Evolutionary conservation across 1,284 basidiomycete species (phyloP).

Genomic region (Ustilago esculenta): DNA sequence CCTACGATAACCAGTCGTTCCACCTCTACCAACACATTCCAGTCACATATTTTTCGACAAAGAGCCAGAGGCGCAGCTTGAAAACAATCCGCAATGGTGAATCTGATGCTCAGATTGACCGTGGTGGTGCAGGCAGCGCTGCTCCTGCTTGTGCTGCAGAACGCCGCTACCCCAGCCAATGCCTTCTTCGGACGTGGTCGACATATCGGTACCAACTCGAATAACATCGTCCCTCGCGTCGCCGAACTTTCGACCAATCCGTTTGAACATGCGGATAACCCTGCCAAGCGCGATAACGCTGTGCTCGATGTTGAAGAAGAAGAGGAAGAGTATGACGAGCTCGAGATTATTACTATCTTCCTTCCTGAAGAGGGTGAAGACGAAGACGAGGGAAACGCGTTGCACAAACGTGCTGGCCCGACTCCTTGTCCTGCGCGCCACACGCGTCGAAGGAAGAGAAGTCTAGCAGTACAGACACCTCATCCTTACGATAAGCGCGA

Average conservation of each 20-base stretch:
- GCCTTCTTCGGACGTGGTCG: slow-evolving; percentile 20
- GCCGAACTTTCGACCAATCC: background rate
- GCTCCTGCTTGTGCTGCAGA: slow-evolving; percentile 27
- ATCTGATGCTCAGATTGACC: slow-evolving; percentile 20
- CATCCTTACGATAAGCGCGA: slow-evolving; percentile 23
- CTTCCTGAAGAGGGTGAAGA: slow-evolving; percentile 18
- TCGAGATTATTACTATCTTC: slow-evolving; percentile 47
- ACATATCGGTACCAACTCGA: background rate
- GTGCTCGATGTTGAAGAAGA: slow-evolving; percentile 1
- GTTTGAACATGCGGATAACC: slow-evolving; percentile 21
- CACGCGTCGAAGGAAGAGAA: slow-evolving; percentile 20
- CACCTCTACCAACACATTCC: background rate
- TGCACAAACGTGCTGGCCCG: slow-evolving; percentile 29
- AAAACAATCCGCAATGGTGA: slow-evolving; percentile 19
- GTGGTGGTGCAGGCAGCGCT: slow-evolving; percentile 33
- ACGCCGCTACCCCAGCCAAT: slow-evolving; percentile 14
- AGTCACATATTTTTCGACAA: background rate
- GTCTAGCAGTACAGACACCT: slow-evolving; percentile 13
- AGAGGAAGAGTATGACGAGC: slow-evolving; percentile 34
- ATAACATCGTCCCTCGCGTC: slow-evolving; percentile 3
- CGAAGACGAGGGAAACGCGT: slow-evolving; percentile 3
- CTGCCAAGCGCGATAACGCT: background rate
- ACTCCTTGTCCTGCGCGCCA: slow-evolving; percentile 32
- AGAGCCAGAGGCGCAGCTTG: background rate
- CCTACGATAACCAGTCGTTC: slow-evolving; percentile 15